Conservation (phyloP, 345 rosid species). For the Chamaenerion angustifolium region DNA sequence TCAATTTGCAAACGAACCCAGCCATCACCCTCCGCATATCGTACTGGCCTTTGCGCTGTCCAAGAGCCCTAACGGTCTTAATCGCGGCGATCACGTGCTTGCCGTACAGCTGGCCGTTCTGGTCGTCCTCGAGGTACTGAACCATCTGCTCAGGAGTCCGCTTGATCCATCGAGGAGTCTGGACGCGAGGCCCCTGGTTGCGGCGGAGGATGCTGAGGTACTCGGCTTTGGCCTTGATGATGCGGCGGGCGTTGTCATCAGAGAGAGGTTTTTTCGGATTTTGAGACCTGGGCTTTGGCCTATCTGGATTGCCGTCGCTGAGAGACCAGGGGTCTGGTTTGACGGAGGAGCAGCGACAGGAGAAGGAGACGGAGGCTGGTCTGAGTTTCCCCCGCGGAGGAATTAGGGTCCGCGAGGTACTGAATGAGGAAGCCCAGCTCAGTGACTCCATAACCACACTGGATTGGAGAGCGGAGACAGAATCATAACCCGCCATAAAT, state of each 20-base stretch:
- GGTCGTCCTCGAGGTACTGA: conserved; percentile 58
- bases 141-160: conserved; percentile 91
- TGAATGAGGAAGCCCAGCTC: no score
- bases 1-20: conserved; percentile 66
- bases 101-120: conserved; percentile 64
- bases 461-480: no score
- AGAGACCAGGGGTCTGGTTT: conserved; percentile 77
- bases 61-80: conserved; percentile 47
- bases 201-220: conserved; percentile 57
- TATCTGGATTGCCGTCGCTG: conserved; percentile 51
- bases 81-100: conserved; percentile 80
- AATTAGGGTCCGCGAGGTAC: no score
- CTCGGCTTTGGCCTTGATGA: conserved; percentile 61
- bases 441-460: no score
- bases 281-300: conserved; percentile 51
- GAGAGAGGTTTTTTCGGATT: conserved; percentile 56
- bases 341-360: conserved; percentile 21
- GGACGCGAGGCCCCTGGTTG: conserved; percentile 58
- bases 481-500: no score
- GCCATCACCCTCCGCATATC: conserved; percentile 63
- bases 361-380: conserved; percentile 9
- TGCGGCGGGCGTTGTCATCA: conserved; percentile 76
- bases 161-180: conserved; percentile 76
- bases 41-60: conserved; percentile 26
- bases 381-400: no score